Evolutionary conservation across 805 yeast species (phyloP).

Genomic region (Starmerella gropengiesseri): DNA sequence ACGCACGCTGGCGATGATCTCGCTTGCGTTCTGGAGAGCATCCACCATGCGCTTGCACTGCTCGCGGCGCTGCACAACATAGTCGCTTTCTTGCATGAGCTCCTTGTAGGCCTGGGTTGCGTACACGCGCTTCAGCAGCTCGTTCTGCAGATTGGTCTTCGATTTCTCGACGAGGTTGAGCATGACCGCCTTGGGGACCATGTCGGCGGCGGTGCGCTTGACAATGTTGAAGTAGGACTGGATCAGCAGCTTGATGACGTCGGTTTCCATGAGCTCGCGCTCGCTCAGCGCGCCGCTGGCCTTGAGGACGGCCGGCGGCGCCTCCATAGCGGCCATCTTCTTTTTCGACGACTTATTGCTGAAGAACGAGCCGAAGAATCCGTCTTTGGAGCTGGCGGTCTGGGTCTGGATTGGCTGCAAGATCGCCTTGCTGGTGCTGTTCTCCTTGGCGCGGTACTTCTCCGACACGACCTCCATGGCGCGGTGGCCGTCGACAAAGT

Average conservation of each 20-base stretch:
- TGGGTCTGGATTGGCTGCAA: slow-evolving; percentile 57
- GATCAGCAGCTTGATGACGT: slow-evolving; percentile 85
- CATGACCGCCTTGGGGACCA: slow-evolving; percentile 93
- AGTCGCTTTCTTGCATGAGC: slow-evolving; percentile 81
- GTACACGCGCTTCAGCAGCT: slow-evolving; percentile 75
- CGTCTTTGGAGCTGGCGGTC: slow-evolving; percentile 29
- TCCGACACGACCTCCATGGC: slow-evolving; percentile 92
- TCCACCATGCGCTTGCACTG: slow-evolving; percentile 95
- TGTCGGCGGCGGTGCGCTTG: slow-evolving; percentile 83
- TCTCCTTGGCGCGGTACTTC: slow-evolving; percentile 52
- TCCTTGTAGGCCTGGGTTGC: slow-evolving; percentile 56
- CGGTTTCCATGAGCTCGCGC: slow-evolving; percentile 93
- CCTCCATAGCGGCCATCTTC: slow-evolving; percentile 89
- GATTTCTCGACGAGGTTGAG: slow-evolving; percentile 76
- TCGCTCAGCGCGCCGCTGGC: slow-evolving; percentile 90
- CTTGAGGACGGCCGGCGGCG: slow-evolving; percentile 89
- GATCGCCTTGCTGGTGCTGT: slow-evolving; percentile 69
- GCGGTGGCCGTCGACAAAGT: slow-evolving; percentile 83
- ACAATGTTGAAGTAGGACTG: slow-evolving; percentile 86
- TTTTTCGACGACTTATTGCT: slow-evolving; percentile 75
- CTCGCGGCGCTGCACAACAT: slow-evolving; percentile 84
- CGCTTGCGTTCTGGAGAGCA: slow-evolving; percentile 78
- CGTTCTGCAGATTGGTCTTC: slow-evolving; percentile 82
- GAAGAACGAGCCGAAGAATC: slow-evolving; percentile 94
- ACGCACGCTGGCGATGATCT: slow-evolving; percentile 46